Evolutionary conservation across 192 early-diverging fungal species (phyloP).

Genomic region (Cetraspora pellucida): DNA sequence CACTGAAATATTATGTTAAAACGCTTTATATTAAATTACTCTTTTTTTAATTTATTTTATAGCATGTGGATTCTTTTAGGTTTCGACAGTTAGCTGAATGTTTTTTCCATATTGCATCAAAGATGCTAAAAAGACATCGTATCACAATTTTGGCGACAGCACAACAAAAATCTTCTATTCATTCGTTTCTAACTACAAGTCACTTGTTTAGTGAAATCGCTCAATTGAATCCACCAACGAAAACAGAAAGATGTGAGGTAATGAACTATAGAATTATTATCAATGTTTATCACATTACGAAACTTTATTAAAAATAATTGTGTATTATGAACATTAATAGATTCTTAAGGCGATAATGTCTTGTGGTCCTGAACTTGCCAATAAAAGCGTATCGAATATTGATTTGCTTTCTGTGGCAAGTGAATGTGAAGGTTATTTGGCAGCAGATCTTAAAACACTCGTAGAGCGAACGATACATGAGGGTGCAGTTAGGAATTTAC

Average conservation of each 20-base stretch:
- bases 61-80: conserved; percentile 66
- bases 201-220: conserved; percentile 66
- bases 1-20: neutral
- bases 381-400: conserved; percentile 56
- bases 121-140: conserved; percentile 51
- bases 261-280: conserved; percentile 26
- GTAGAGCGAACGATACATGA: conserved; percentile 82
- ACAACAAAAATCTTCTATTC: conserved; percentile 65
- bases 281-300: conserved; percentile 41
- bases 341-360: conserved; percentile 74
- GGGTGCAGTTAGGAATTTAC: conserved; percentile 68
- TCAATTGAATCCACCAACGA: conserved; percentile 64
- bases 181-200: conserved; percentile 58
- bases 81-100: conserved; percentile 66
- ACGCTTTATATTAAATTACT: neutral
- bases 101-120: conserved; percentile 56
- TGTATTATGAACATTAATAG: conserved; percentile 43
- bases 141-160: conserved; percentile 65
- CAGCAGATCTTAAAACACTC: conserved; percentile 77
- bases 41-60: neutral
- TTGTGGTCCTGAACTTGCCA: conserved; percentile 49
- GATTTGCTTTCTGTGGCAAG: conserved; percentile 75
- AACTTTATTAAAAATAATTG: neutral
- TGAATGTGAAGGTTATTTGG: conserved; percentile 85
- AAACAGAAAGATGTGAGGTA: conserved; percentile 66